Conservation (phyloP, 768 basidiomycete species). For the Tricholoma flavovirens region DNA sequence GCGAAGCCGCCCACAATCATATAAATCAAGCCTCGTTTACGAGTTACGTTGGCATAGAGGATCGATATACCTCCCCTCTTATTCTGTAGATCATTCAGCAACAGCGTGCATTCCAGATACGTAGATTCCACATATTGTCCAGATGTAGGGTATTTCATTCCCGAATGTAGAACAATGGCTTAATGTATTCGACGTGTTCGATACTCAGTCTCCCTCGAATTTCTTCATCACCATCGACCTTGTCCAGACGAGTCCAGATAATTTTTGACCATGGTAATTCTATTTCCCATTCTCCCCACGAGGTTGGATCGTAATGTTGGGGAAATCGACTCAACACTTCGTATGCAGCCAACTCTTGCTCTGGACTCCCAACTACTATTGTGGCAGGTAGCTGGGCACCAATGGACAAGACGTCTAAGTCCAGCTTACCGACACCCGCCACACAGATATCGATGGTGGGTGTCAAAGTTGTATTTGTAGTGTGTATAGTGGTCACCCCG, state of each 20-base stretch:
- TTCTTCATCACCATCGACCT: neutral
- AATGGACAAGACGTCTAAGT: slow-evolving; percentile 7
- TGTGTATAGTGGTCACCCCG: slow-evolving; percentile 8
- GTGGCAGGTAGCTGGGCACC: slow-evolving; percentile 7
- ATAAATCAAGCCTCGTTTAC: too few relatives aligned
- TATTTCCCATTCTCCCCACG: slow-evolving; percentile 11
- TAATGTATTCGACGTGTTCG: slow-evolving; percentile 9
- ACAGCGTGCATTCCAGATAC: too few relatives aligned
- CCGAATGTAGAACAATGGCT: neutral
- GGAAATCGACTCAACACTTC: slow-evolving; percentile 7
- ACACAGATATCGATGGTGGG: slow-evolving; percentile 2
- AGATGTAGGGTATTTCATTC: too few relatives aligned
- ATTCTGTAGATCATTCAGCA: too few relatives aligned
- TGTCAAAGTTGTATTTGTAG: neutral
- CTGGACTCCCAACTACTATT: neutral
- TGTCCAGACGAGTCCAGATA: slow-evolving; percentile 11
- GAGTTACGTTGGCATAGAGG: too few relatives aligned
- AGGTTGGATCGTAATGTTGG: slow-evolving; percentile 4
- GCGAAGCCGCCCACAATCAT: too few relatives aligned
- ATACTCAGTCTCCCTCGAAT: slow-evolving; percentile 6
- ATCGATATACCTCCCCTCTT: too few relatives aligned
- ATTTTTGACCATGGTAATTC: slow-evolving; percentile 11
- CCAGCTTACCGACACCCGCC: neutral
- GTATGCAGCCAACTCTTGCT: neutral
- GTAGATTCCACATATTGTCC: too few relatives aligned